phyloP scores from a whole-genome alignment of 78 protist species.

The Capsaspora owczarzaki region DNA sequence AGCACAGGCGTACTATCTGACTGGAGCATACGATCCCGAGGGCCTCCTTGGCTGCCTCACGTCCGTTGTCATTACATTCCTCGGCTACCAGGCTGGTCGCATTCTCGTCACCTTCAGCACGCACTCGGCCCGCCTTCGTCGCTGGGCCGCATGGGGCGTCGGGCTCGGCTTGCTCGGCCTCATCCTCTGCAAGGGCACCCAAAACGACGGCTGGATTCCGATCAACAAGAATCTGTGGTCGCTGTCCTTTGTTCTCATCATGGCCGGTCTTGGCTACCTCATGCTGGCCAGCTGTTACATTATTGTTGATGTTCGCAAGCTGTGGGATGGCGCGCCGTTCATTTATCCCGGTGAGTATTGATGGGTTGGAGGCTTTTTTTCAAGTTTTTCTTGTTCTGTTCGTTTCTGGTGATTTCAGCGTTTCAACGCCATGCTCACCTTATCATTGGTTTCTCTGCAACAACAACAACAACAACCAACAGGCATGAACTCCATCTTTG shows the following conservation, averaged over 20 bases:
- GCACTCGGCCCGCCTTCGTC: conserved; percentile 11
- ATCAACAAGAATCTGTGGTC: conserved; percentile 67
- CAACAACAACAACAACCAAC: too few species aligned
- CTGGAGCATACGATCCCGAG: conserved; percentile 58
- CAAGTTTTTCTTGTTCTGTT: too few species aligned
- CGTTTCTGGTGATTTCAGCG: too few species aligned
- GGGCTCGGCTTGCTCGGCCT: conserved; percentile 31
- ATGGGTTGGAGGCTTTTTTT: too few species aligned
- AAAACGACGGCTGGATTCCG: conserved; percentile 56
- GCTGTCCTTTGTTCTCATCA: conserved; percentile 25
- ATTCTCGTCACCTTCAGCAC: conserved; percentile 1
- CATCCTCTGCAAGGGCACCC: conserved; percentile 31
- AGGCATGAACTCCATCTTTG: conserved; percentile 63
- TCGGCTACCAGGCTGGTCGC: conserved; percentile 49
- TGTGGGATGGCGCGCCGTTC: conserved; percentile 61
- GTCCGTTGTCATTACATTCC: conserved; percentile 45
- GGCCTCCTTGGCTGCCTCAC: conserved; percentile 64
- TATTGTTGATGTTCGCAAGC: conserved; percentile 35
- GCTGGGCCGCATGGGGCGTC: conserved; percentile 44
- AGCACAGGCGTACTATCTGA: conserved; percentile 26
- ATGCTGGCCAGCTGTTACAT: conserved; percentile 22
- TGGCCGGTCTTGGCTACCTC: conserved; percentile 51
- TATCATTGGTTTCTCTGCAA: not conserved
- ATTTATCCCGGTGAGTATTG: conserved; percentile 31
- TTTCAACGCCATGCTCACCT: not conserved